Percentiles rank a stretch among this genome's conserved stretches.
Conservation (phyloP, 2,329 filamentous ascomycete genomes). For the Cephalotrichum gorgonifer region DNA sequence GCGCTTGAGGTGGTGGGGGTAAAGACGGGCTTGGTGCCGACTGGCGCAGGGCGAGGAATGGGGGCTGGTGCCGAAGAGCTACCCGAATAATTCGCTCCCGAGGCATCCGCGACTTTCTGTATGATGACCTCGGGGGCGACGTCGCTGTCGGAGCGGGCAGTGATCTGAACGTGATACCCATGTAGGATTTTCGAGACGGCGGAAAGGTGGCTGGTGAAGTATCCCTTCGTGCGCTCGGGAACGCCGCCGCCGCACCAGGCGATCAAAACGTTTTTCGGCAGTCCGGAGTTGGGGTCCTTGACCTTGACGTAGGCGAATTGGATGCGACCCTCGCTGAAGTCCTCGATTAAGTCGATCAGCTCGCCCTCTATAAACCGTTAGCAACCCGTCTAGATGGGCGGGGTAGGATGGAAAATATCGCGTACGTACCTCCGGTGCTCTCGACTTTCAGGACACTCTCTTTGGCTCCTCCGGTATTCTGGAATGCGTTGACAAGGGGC, state of each 20-base stretch:
- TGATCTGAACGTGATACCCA: constrained; percentile 96
- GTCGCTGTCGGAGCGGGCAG: constrained; percentile 82
- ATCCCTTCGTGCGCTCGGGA: constrained; percentile 95
- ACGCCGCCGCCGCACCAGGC: constrained; percentile 97
- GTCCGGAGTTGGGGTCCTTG: constrained; percentile 80
- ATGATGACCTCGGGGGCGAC: constrained; percentile 80
- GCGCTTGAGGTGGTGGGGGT: constrained; percentile 56
- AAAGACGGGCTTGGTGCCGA: constrained; percentile 85
- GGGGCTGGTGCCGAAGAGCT: constrained; percentile 42
- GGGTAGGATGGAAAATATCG: background rate
- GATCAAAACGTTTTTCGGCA: constrained; percentile 89
- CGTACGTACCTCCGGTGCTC: constrained; percentile 64
- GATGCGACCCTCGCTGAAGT: constrained; percentile 92
- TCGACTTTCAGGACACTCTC: constrained; percentile 96
- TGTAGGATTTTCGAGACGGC: constrained; percentile 87
- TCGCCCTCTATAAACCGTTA: constrained; percentile 61
- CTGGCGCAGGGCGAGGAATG: constrained; percentile 43
- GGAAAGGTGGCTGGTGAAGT: constrained; percentile 89
- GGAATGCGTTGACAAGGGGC: constrained; percentile 86
- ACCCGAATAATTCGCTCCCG: constrained; percentile 82
- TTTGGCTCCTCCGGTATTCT: constrained; percentile 67
- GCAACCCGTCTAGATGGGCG: background rate
- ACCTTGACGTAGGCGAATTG: constrained; percentile 97
- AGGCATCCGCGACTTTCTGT: constrained; percentile 89
- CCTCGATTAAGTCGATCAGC: constrained; percentile 78